These are phyloP conservation scores for Violaceomyces palustris DNA, from an alignment of 1,284 basidiomycete genomes.

Conservation along the genomic window DNA sequence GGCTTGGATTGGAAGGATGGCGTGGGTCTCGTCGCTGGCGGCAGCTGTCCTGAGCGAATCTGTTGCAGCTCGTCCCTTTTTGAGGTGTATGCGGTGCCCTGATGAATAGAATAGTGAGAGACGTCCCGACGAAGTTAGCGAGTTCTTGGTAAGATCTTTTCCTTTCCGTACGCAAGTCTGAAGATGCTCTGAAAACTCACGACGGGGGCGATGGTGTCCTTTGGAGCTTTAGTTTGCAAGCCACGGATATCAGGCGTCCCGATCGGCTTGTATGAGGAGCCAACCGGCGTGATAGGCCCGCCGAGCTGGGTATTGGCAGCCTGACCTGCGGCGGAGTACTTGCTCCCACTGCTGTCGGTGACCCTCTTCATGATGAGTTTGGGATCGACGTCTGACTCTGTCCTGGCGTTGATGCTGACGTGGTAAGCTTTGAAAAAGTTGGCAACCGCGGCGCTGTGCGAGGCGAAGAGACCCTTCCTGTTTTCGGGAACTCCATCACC, in stretches of 20 bases:
- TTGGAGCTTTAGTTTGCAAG: slow-evolving; percentile 37
- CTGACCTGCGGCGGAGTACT: slow-evolving; percentile 62
- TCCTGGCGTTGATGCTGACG: slow-evolving; percentile 83
- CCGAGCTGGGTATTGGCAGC: slow-evolving; percentile 44
- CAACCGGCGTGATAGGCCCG: slow-evolving; percentile 43
- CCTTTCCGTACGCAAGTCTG: no score
- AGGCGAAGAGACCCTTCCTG: slow-evolving; percentile 85
- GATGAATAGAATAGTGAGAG: no score
- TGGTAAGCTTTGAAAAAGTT: slow-evolving; percentile 75
- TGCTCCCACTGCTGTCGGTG: slow-evolving; percentile 84
- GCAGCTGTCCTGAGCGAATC: slow-evolving; percentile 31
- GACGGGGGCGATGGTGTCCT: slow-evolving; percentile 42
- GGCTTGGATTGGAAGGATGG: slow-evolving; percentile 18
- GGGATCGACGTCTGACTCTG: slow-evolving; percentile 63
- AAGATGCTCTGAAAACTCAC: neutral
- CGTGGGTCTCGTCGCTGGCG: slow-evolving; percentile 10
- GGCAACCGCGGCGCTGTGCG: slow-evolving; percentile 76
- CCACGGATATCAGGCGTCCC: slow-evolving; percentile 49
- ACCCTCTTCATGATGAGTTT: slow-evolving; percentile 67
- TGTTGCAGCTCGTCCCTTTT: slow-evolving; percentile 45
- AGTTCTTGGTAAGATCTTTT: no score
- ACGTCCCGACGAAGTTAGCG: no score
- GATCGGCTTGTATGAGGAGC: slow-evolving; percentile 45
- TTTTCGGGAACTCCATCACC: slow-evolving; percentile 90
- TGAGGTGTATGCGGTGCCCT: slow-evolving; percentile 40